Base-by-base conservation (phyloP, 805 yeast genomes). In the Wickerhamomyces xylosicus region DNA sequence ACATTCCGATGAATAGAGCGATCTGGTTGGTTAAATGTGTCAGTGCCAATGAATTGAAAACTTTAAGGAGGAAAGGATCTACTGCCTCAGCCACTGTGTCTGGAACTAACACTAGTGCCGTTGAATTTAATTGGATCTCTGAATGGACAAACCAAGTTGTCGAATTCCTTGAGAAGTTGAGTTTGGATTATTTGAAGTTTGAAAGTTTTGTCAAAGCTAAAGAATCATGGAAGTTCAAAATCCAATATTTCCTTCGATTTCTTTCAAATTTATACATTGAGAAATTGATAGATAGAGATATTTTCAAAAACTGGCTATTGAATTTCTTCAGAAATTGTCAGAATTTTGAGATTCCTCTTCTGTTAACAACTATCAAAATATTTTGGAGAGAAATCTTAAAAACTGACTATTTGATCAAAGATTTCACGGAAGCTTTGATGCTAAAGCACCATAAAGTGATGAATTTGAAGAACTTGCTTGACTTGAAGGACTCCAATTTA, bases 131-230 rank as follows among this genome's bases (percentile, higher is more conserved):
- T 36, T 81, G 96, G 86, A 64, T 80, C 16, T 74, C 74, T 41
- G 95, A 86, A 54, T 90, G 97, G 97, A 84, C 97, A 0, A 83
- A 78, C 33, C 94, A 84, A 47, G 77, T 89, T 14, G 67, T 77
- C 3, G 77, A 73, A 40, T 82, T 67, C 47, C 48, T 79, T 11
- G 76, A 71, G 44, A 50, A 49, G 34, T 37, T 53, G 4, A 52
- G 56, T 1, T 36, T 36, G 4, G 58, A 54, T 32, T 54, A 51
- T 35, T 35, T 52, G 31, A 67, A 67, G 45, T 63, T 71, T 19
- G 54, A 50, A 27, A 41, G 50, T 1, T 47, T 49, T 21, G 45
- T 45, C 14, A 43, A 47, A 19, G 54, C 53, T 3, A 63, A 78
- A 19, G 62, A 66, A 33, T 73, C 69, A 32, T 65, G 70, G 78